Base-by-base conservation (phyloP, 2,329 filamentous ascomycete genomes). In the Pestalotiopsis sp. region DNA sequence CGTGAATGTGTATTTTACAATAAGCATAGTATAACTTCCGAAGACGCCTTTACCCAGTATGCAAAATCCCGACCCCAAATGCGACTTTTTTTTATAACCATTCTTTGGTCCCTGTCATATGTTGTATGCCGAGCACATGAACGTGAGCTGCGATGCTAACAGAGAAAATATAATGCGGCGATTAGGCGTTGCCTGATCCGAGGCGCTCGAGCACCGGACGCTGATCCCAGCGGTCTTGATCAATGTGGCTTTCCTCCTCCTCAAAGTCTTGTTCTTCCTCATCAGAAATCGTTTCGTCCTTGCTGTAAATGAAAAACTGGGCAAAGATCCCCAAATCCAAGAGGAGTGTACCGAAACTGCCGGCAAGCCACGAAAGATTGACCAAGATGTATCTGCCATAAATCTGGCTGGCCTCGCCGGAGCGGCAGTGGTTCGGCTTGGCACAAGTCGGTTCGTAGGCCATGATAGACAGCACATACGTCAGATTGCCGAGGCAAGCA, bases 401-500 rank as follows among this genome's bases (percentile, higher is more conserved):
- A 13, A 95, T 85, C 0, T 78, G 81, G 12, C 79, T 77, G 0
- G 88, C 88, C 80, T 97, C 93, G 0, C 90, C 92, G 0, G 85
- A 82, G 31, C 78, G 79, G 81, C 95, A 97, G 14, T 66, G 66
- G 11, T 79, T 69, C 72, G 81, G 73, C 31, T 77, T 77, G 38
- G 77, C 78, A 72, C 93, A 97, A 38, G 87, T 83, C 0, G 95
- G 93, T 69, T 95, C 93, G 76, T 94, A 98, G 1, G 94, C 95
- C 72, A 98, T 87, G 73, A 99, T 98, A 49, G 92, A 95, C 49
- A 97, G 83, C 20, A 98, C 95, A 76, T 97, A 98, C 0, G 95
- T 98, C 72, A 97, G 80, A 79, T 99, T 99, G 2, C 96, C 96
- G 5, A 98, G 89, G 77, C 95, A 98, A 4, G 96, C 96, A 78